phyloP scores from a whole-genome alignment of 2,329 filamentous ascomycete species.

The Trichoderma lentiforme region DNA sequence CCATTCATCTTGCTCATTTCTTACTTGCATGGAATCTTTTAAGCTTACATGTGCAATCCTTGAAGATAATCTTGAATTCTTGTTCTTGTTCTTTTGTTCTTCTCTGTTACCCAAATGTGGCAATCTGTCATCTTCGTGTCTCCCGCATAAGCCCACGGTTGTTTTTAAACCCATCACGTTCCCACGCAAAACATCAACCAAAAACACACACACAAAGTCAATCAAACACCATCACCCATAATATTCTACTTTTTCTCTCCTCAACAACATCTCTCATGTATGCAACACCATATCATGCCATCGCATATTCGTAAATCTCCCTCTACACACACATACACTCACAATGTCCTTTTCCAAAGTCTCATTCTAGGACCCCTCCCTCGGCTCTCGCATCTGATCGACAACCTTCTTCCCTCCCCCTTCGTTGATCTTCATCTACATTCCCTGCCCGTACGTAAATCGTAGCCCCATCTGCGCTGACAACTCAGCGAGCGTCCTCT shows the following conservation, averaged over 20 bases:
- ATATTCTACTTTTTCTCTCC: neutral
- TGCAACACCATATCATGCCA: neutral
- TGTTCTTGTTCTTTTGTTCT: neutral
- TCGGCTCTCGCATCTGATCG: neutral
- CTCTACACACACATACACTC: neutral
- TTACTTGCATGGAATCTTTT: neutral
- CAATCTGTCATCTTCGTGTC: neutral
- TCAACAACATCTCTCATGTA: neutral
- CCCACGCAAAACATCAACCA: neutral
- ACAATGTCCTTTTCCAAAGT: neutral
- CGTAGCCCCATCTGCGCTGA: neutral
- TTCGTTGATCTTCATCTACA: neutral
- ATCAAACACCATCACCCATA: neutral
- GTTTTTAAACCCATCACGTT: neutral
- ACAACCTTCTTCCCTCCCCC: neutral
- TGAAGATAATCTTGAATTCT: neutral
- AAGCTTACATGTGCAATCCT: neutral
- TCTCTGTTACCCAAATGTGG: neutral
- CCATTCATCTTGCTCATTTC: neutral
- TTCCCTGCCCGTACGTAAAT: neutral
- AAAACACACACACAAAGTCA: neutral
- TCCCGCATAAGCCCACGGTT: neutral
- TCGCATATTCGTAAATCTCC: neutral
- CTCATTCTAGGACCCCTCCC: neutral
- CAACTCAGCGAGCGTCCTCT: constrained; percentile 7